A percentile compares a stretch with the other conserved stretches of the same genome.
Conservation (phyloP, 2,329 filamentous ascomycete species). For the Phialocephala sp. region DNA sequence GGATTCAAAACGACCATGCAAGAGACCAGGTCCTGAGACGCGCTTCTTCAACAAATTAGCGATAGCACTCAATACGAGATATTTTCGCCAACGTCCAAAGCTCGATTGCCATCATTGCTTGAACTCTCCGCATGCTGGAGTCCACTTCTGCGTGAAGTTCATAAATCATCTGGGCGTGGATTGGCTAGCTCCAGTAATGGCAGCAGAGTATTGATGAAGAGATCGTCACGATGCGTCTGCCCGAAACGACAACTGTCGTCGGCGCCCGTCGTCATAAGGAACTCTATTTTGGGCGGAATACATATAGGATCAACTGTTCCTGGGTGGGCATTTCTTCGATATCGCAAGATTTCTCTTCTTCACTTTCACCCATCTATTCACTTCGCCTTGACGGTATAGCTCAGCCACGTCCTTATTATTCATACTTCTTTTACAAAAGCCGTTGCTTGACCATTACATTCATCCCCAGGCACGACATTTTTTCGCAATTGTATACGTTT, state of each 20-base stretch:
- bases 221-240: constrained; percentile 12
- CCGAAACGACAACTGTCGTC: constrained; percentile 1
- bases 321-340: background rate
- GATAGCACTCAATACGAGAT: background rate
- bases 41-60: background rate
- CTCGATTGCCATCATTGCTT: constrained; percentile 5
- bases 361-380: constrained; percentile 12
- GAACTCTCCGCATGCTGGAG: background rate
- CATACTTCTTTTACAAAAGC: constrained; percentile 11
- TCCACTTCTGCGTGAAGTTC: constrained; percentile 9
- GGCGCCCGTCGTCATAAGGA: background rate
- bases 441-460: background rate
- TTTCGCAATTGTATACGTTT: constrained; percentile 2
- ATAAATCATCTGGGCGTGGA: constrained; percentile 12
- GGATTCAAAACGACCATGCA: constrained; percentile 10
- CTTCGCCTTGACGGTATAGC: constrained; percentile 23
- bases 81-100: background rate
- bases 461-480: background rate
- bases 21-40: background rate
- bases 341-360: constrained; percentile 20
- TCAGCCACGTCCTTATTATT: constrained; percentile 22
- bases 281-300: constrained; percentile 6
- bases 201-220: constrained; percentile 15
- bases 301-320: constrained; percentile 12
- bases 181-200: background rate